Base-by-base conservation (phyloP, 306 rosid genomes). In the Datisca glomerata region DNA sequence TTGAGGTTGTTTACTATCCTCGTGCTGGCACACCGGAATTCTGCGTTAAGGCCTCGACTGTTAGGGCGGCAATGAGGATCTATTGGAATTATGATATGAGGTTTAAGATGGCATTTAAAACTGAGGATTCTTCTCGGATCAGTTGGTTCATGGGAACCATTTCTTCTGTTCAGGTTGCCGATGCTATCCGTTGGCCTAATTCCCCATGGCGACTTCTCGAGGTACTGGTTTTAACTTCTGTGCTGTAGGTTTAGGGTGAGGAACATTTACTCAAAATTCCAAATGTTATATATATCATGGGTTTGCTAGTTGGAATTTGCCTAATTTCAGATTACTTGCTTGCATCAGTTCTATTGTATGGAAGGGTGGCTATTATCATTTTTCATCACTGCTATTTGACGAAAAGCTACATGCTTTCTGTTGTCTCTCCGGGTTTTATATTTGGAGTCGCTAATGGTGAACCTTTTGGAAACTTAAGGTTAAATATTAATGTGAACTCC, bases 81-180 rank as follows among this genome's bases (percentile, higher is more conserved):
- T 86, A 80, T 45, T 89, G 98, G 98, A 67, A 78, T 49, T 46
- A 72, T n/a, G 96, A 93, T 6, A 72, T 84, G 93, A 77, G 98
- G 80, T 89, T 89, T 57, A 89, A 89, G 74, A 89, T 89, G 98
- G 72, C 95, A n/a, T 89, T 89, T 65, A 95, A 89, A 55, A 89
- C 98, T 0, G 98, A 89, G 70, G 98, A 84, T 68, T 84, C 96
- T 37, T 84, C 96, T 5, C 56, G 96, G 61, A 89, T 84, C 0
- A 89, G 98, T 63, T 89, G 98, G 98, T 84, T 89, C 45, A 84
- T 89, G 98, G 98, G 98, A 7, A 80, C 98, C 20, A 65, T 80
- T n/a, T 32, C 84, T 53, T 78, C 92, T 63, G 86, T 78, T 68
- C 93, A 84, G 41, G 78, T 80, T 45, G 65, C 83, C 12, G 95